Base-by-base conservation (phyloP, 164 flowering plant species). In the Vitis cinerea region DNA sequence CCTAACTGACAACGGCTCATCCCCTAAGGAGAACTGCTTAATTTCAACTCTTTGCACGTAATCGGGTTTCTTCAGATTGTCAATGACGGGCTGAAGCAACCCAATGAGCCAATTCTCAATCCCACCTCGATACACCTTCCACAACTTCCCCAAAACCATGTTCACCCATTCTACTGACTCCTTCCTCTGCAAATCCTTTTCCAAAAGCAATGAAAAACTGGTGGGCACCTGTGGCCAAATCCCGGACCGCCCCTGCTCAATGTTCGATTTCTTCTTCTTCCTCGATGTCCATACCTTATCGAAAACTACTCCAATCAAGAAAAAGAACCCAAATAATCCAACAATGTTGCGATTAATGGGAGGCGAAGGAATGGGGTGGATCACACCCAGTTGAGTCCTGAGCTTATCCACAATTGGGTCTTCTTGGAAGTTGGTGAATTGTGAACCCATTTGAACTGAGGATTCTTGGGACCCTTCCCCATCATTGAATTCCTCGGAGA, bases 101-200 rank as follows among this genome's bases (percentile, higher is more conserved):
- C 99, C 98, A 81, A 88, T 80, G 14, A 95, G 53, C 99, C 98
- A 92, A 84, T 91, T 88, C 77, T 95, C 99, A 71, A 92, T 61
- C 62, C 88, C 97, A 66, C 63, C 81, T 79, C 98, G 85, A 52
- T 92, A 95, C 15, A 92, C 99, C 80, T 90, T 91, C 99, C 99
- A 95, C 72, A 95, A 74, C 79, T 95, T 95, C 75, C 96, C 99
- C 77, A 95, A 67, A 71, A 95, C 99, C 99, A 95, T 95, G 67
- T 95, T 95, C 68, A 95, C 99, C 99, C 99, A 95, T 72, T 95
- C 99, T 61, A 95, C 99, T 0, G 99, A 88, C 75, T 95, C 99
- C 68, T 95, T 95, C 79, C 97, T 86, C 75, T 86, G 90, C 86
- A 94, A 81, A 81, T 92, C 98, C 83, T 85, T 87, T 82, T 94